Evolutionary conservation across 1,139 yeast genomes (phyloP).

Genomic region (Geotrichum siamense): DNA sequence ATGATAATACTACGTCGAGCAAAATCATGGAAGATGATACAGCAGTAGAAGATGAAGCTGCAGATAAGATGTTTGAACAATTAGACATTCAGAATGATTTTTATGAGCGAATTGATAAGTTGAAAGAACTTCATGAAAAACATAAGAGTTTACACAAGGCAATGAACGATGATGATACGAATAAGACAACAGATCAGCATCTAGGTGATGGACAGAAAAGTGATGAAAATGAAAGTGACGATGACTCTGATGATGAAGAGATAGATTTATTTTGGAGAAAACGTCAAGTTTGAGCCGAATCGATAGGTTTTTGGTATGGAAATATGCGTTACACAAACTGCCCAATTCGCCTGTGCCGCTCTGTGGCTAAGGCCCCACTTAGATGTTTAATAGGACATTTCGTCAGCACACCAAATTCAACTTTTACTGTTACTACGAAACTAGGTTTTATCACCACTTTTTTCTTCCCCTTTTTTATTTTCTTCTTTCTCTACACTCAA

Average conservation of each 20-base stretch:
- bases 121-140: conserved; percentile 38
- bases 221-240: conserved; percentile 19
- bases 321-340: too few relatives aligned
- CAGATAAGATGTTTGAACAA: conserved; percentile 59
- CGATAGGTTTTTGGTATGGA: too few relatives aligned
- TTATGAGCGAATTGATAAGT: conserved; percentile 12
- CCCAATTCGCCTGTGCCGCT: too few relatives aligned
- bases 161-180: background rate
- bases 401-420: too few relatives aligned
- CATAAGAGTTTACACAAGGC: conserved; percentile 34
- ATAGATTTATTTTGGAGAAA: conserved; percentile 12
- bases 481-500: too few relatives aligned
- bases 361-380: too few relatives aligned
- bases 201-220: conserved; percentile 14
- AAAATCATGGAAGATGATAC: conserved; percentile 55
- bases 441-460: too few relatives aligned
- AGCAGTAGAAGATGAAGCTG: conserved; percentile 53
- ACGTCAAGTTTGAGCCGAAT: conserved; percentile 4
- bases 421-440: too few relatives aligned
- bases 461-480: too few relatives aligned
- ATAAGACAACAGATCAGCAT: background rate
- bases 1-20: background rate
- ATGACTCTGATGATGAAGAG: conserved; percentile 26
- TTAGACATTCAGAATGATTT: conserved; percentile 49
- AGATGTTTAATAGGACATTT: too few relatives aligned